Base-by-base conservation (phyloP, 306 rosid species). In the Amphicarpaea edgeworthii region DNA sequence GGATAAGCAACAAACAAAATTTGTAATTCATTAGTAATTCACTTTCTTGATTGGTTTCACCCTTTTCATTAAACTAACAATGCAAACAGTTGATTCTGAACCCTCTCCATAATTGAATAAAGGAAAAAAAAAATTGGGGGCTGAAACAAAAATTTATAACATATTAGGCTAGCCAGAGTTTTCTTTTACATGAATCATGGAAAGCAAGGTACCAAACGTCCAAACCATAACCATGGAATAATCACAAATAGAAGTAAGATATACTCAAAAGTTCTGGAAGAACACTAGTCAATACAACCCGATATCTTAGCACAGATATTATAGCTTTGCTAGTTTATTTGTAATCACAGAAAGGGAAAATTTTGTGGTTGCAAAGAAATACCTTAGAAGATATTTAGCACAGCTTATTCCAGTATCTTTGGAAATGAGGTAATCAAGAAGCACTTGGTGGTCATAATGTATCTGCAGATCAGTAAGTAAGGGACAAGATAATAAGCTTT, bases 381-480 rank as follows among this genome's bases (percentile, higher is more conserved):
- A 91, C 97, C 97, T 88, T 68, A 94, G 67, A 65, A 94, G 88
- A 87, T 94, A 91, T 78, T 94, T 93, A 75, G 86, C 93, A 77
- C 96, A 94, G 76, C 84, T 86, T 62, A 83, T 86, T 85, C 98
- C 97, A 9, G 91, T 83, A 86, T 94, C 93, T 80, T 90, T 94
- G 3, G 97, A 90, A 73, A 94, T 90, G 81, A 91, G 98, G 81
- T 91, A 94, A 81, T 91, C 97, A 78, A 94, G 89, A 77, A 94
- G 95, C 85, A 94, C 91, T 77, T 87, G 91, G 71, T 91, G 98
- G 76, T 94, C 98, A 80, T 94, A 94, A 83, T 84, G 91, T 86
- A 94, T 87, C 98, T 94, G 95, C 85, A 83, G 76, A 80, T 53
- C 55, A 41, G 38, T 58, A 55, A 78, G 70, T 73, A 59, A 82